Conservation (phyloP, 768 basidiomycete species). For the Agaricus sinodeliciosus region DNA sequence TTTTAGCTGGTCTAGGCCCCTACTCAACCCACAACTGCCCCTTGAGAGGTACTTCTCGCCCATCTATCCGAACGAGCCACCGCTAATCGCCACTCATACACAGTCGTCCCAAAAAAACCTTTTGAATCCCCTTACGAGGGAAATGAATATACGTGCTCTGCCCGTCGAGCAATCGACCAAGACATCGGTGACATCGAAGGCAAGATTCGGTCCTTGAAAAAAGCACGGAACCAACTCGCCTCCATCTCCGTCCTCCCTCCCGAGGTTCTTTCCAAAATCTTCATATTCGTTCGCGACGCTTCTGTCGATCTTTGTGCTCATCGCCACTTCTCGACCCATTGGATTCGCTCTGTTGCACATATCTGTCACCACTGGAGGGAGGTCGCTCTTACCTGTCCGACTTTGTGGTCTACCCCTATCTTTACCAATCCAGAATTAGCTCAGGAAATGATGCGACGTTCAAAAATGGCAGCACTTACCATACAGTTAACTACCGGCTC, state of each 20-base stretch:
- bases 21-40: not conserved
- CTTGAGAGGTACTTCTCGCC: constrained; percentile 14
- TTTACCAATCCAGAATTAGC: constrained; percentile 29
- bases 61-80: not conserved
- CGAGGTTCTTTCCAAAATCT: constrained; percentile 34
- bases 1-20: constrained; percentile 27
- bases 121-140: constrained; percentile 13
- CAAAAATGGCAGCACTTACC: constrained; percentile 31
- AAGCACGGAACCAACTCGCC: constrained; percentile 29
- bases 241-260: constrained; percentile 34
- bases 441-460: constrained; percentile 37
- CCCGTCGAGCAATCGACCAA: constrained; percentile 29
- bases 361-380: constrained; percentile 38
- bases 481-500: constrained; percentile 18
- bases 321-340: constrained; percentile 14
- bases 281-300: constrained; percentile 19
- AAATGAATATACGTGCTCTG: constrained; percentile 14
- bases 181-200: constrained; percentile 27
- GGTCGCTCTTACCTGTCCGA: constrained; percentile 32
- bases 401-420: constrained; percentile 33
- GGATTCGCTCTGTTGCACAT: constrained; percentile 31
- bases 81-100: not conserved
- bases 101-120: not conserved
- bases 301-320: not conserved
- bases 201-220: constrained; percentile 26